A percentile compares a stretch with the other conserved stretches of the same genome.
These are phyloP conservation scores for Aspergillus glaucus DNA, from an alignment of 2,329 filamentous ascomycete species.

Conservation along the genomic window DNA sequence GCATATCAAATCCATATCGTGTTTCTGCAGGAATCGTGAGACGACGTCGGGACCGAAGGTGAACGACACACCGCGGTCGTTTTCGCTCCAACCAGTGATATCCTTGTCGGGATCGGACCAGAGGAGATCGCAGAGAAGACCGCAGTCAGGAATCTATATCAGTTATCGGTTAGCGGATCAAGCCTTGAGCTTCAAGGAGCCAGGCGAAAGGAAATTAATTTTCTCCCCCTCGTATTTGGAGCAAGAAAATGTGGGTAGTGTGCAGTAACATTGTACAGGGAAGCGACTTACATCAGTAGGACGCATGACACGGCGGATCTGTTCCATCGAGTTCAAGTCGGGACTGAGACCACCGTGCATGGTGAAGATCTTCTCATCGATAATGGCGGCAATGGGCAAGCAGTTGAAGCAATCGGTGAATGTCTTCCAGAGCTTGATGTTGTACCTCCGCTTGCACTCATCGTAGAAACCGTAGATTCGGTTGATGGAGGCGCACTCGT, in stretches of 20 bases:
- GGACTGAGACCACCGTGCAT: constrained; percentile 98
- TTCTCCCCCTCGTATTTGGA: constrained; percentile 3
- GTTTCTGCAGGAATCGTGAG: constrained; percentile 94
- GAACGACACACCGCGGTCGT: constrained; percentile 96
- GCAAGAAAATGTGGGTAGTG: neutral
- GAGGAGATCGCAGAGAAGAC: constrained; percentile 90
- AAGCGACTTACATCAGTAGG: constrained; percentile 81
- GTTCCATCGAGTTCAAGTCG: constrained; percentile 98
- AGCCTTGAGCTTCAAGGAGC: constrained; percentile 25
- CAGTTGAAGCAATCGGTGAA: constrained; percentile 99
- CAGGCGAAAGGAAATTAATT: constrained; percentile 9
- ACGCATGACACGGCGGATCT: constrained; percentile 97
- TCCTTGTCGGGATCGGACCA: constrained; percentile 99
- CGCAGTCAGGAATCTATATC: constrained; percentile 87
- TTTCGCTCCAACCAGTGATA: constrained; percentile 98
- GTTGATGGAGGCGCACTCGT: constrained; percentile 98
- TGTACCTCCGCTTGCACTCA: constrained; percentile 98
- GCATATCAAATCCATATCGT: constrained; percentile 99
- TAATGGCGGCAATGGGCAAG: constrained; percentile 94
- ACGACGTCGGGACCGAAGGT: constrained; percentile 97
- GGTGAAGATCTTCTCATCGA: constrained; percentile 99
- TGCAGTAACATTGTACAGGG: constrained; percentile 10
- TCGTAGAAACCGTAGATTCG: constrained; percentile 99
- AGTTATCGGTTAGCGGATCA: constrained; percentile 39
- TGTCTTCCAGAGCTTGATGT: constrained; percentile 99